Evolutionary conservation across 805 yeast species (phyloP).

Genomic region (Candida xiaguanensis): DNA sequence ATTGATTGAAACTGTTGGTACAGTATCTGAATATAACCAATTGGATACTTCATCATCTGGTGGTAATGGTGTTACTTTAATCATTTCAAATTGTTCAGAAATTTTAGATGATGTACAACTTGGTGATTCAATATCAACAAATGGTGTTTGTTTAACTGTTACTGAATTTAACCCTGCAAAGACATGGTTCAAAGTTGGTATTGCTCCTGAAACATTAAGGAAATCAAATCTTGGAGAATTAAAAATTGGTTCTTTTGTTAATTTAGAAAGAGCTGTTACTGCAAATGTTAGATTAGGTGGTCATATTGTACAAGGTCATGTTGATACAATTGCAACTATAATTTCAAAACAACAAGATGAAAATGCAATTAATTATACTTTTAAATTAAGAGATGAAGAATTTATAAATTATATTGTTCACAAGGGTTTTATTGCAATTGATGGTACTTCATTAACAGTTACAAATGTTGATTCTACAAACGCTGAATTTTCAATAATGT

Average conservation of each 20-base stretch:
- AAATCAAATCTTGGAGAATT: slow-evolving; percentile 73
- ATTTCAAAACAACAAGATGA: slow-evolving; percentile 54
- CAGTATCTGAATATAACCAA: slow-evolving; percentile 45
- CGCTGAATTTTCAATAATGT: slow-evolving; percentile 72
- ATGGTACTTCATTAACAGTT: slow-evolving; percentile 90
- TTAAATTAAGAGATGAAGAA: slow-evolving; percentile 61
- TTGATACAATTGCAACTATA: slow-evolving; percentile 81
- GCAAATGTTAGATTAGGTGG: slow-evolving; percentile 90
- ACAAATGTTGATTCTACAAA: slow-evolving; percentile 64
- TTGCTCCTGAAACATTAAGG: slow-evolving; percentile 88
- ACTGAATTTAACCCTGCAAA: slow-evolving; percentile 61
- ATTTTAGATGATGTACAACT: slow-evolving; percentile 79
- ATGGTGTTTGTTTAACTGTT: slow-evolving; percentile 90
- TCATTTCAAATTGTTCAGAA: slow-evolving; percentile 55
- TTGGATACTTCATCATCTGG: slow-evolving; percentile 52
- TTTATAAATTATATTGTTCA: slow-evolving; percentile 78
- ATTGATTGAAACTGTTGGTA: slow-evolving; percentile 80
- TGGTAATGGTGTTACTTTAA: slow-evolving; percentile 72
- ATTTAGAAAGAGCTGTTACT: slow-evolving; percentile 88
- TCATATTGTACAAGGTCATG: slow-evolving; percentile 97
- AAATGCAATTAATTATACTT: slow-evolving; percentile 73
- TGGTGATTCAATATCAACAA: slow-evolving; percentile 91
- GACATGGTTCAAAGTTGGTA: slow-evolving; percentile 74
- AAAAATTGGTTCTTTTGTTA: slow-evolving; percentile 58
- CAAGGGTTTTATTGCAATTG: slow-evolving; percentile 90